These are phyloP conservation scores for Fonsecaea multimorphosa DNA, from an alignment of 2,329 filamentous ascomycete genomes.

Conservation along the genomic window DNA sequence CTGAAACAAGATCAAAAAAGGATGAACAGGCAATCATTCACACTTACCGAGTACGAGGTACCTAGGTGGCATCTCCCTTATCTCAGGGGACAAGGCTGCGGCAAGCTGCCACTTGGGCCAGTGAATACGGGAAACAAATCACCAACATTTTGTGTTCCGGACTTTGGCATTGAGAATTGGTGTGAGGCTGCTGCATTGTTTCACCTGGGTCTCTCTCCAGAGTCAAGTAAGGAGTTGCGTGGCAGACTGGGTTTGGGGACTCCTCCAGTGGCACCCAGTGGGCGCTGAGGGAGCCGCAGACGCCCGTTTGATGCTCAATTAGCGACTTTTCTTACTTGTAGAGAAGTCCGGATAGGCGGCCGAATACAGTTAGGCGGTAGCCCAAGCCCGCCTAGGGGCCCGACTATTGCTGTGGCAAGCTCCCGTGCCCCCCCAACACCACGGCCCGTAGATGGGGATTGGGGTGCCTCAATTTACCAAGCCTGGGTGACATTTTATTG, in stretches of 20 bases:
- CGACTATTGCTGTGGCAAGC: neutral
- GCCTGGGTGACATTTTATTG: slow-evolving; percentile 7
- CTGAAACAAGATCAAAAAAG: neutral
- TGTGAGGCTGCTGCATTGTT: neutral
- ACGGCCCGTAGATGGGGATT: neutral
- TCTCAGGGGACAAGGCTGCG: neutral
- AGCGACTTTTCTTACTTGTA: neutral
- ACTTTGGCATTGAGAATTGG: neutral
- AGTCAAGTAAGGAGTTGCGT: neutral
- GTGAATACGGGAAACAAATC: neutral
- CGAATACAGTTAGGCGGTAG: neutral
- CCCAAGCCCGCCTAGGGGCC: neutral
- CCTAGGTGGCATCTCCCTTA: neutral
- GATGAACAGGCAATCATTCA: too few species aligned
- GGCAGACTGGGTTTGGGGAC: neutral
- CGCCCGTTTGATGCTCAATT: slow-evolving; percentile 1
- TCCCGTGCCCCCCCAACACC: neutral
- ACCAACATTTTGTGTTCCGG: neutral
- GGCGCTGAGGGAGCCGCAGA: neutral
- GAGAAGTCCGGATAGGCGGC: neutral
- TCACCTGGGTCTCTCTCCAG: neutral
- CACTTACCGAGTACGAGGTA: too few species aligned
- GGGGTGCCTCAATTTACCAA: slow-evolving; percentile 10
- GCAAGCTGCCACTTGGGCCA: neutral
- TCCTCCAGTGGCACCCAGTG: neutral